A percentile compares a stretch with the other conserved stretches of the same genome.
Conservation (phyloP, 345 rosid genomes). For the Iberis pinnata region DNA sequence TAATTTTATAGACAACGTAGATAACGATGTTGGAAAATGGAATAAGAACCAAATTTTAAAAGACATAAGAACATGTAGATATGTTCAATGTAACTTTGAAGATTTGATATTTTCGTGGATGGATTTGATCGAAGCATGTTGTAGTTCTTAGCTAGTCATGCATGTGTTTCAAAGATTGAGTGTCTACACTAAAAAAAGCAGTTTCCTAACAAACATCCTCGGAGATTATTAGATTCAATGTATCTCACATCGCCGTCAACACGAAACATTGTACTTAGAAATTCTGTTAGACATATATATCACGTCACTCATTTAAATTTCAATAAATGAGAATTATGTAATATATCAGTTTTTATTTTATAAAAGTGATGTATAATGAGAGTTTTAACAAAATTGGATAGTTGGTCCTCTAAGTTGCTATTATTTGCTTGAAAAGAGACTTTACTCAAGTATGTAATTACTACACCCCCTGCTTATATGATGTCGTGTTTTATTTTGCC, state of each 20-base stretch:
- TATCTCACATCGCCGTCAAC: conserved; percentile 26
- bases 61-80: conserved; percentile 28
- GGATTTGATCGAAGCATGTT: conserved; percentile 25
- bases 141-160: conserved; percentile 22
- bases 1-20: conserved; percentile 23
- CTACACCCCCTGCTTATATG: no score
- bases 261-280: conserved; percentile 27
- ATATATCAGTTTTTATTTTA: no score
- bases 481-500: no score
- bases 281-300: conserved; percentile 11
- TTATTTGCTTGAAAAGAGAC: no score
- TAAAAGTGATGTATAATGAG: no score
- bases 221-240: conserved; percentile 28
- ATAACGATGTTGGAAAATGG: conserved; percentile 29
- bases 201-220: conserved; percentile 26
- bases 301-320: conserved; percentile 5
- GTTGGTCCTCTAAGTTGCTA: no score
- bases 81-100: conserved; percentile 26
- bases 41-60: conserved; percentile 14
- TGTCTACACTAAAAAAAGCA: not conserved
- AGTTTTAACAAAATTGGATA: no score
- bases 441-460: no score
- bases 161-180: conserved; percentile 14
- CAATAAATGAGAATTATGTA: no score
- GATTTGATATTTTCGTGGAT: conserved; percentile 13